Base-by-base conservation (phyloP, 495 filamentous ascomycete genomes). In the Filosporella fistucella region DNA sequence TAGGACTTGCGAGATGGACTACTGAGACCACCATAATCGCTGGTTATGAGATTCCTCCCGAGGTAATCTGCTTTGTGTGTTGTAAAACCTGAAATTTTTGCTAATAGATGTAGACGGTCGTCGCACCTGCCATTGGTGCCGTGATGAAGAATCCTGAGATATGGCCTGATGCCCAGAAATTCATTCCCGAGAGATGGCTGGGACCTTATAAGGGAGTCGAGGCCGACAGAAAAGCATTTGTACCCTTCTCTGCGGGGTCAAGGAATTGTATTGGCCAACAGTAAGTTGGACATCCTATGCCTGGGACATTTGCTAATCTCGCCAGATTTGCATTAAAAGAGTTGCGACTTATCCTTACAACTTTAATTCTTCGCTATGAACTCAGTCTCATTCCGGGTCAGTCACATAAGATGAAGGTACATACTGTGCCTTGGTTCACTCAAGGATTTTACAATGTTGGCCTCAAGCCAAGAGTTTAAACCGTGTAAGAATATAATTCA, bases 181-280 rank as follows among this genome's bases (percentile, higher is more conserved):
- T 68, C 46, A 42, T 67, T 21, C 73, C 74, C 1, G 68, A 72
- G 42, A 56, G 69, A 12, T 72, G 66, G 65, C 47, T 71, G 11
- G 47, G 41, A 2, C 63, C 66, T 30, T 39, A 47, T 3, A 49
- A 51, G 21, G 72, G 63, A 44, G 56, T 42, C 4, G 28, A 48
- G 1, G 66, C 68, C 36, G 58, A 63, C 18, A 56, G 58, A 22
- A 58, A 62, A 4, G 66, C 55, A 13, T 49, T 71, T 6, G 62
- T 71, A 33, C 67, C 73, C 4, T 75, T 77, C 46, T 75, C 70
- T 0, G 49, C 67, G 24, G 75, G 75, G 1, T 63, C 69, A 0
- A 63, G 70, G 0, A 71, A 72, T 30, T 78, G 75, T 51, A 59
- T 76, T 11, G 74, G 75, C 2, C 52, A 13, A 64, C 63, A 50